These are phyloP conservation scores for Russula vinacea DNA, from an alignment of 768 basidiomycete species.

Conservation along the genomic window DNA sequence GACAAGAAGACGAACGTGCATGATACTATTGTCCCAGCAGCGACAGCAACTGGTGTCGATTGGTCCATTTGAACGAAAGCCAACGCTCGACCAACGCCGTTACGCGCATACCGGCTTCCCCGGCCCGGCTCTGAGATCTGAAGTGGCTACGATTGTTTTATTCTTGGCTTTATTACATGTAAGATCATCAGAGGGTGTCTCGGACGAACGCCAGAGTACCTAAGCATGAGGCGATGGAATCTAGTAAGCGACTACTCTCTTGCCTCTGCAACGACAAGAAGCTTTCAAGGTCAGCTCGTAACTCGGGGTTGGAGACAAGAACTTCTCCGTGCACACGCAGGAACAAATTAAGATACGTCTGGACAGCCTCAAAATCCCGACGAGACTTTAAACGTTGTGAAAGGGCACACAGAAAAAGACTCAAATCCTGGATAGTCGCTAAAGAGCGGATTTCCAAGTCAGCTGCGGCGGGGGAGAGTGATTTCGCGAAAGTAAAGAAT, in stretches of 20 bases:
- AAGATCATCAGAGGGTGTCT: slow-evolving; percentile 55
- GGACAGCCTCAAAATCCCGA: slow-evolving; percentile 93
- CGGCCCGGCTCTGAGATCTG: too few relatives aligned
- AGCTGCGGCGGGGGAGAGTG: slow-evolving; percentile 83
- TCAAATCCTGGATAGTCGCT: slow-evolving; percentile 57
- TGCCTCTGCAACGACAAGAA: slow-evolving; percentile 64
- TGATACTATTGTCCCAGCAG: slow-evolving; percentile 59
- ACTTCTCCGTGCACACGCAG: slow-evolving; percentile 81
- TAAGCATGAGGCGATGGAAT: slow-evolving; percentile 67
- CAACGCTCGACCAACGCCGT: too few relatives aligned
- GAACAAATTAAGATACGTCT: slow-evolving; percentile 82
- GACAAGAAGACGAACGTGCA: slow-evolving; percentile 72
- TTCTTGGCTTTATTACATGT: too few relatives aligned
- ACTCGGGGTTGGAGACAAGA: slow-evolving; percentile 65
- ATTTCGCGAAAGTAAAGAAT: slow-evolving; percentile 83
- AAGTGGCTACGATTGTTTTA: too few relatives aligned
- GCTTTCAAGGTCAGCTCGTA: slow-evolving; percentile 53
- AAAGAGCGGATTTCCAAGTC: slow-evolving; percentile 89
- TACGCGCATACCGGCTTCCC: too few relatives aligned
- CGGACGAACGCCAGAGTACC: slow-evolving; percentile 76
- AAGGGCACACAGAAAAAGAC: slow-evolving; percentile 70
- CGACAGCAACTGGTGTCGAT: slow-evolving; percentile 43
- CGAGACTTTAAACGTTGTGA: slow-evolving; percentile 69
- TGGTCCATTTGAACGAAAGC: slow-evolving; percentile 32
- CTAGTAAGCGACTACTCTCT: slow-evolving; percentile 76